A percentile compares a stretch with the other conserved stretches of the same genome.
Conservation (phyloP, 1,139 yeast species). For the Blastobotrys apis region DNA sequence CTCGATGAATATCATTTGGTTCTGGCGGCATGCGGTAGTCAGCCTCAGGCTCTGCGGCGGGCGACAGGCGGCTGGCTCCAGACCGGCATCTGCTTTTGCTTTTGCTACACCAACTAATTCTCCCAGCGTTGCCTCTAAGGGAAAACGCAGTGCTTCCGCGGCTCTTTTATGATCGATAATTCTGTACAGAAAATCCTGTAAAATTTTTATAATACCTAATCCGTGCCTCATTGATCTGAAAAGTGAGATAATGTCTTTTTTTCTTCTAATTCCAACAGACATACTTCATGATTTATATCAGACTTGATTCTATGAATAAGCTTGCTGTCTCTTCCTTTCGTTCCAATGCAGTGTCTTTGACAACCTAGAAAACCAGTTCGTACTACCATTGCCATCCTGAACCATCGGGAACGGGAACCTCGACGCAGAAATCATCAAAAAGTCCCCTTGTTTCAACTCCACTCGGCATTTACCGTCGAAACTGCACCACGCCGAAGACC, state of each 20-base stretch:
- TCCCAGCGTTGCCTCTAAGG: too few relatives aligned
- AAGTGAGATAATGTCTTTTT: too few relatives aligned
- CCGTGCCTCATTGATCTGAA: too few relatives aligned
- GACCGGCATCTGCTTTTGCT: too few relatives aligned
- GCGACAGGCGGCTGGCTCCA: too few relatives aligned
- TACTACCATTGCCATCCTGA: constrained; percentile 40
- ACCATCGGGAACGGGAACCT: constrained; percentile 74
- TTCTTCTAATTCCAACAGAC: neutral
- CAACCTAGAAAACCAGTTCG: constrained; percentile 48
- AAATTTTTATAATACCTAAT: neutral
- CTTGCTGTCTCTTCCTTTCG: constrained; percentile 44
- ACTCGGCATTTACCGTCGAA: constrained; percentile 76
- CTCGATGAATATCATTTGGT: too few relatives aligned
- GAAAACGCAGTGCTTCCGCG: too few relatives aligned
- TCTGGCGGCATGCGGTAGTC: too few relatives aligned
- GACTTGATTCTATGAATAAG: constrained; percentile 11
- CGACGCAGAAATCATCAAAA: constrained; percentile 65
- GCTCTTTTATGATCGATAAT: too few relatives aligned
- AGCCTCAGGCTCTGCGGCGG: too few relatives aligned
- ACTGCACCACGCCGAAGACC: constrained; percentile 75
- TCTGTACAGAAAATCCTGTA: too few relatives aligned
- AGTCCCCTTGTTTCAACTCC: constrained; percentile 63
- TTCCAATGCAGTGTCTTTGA: constrained; percentile 53
- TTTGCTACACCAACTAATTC: too few relatives aligned
- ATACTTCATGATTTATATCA: neutral